Evolutionary conservation across 768 basidiomycete genomes (phyloP).

Genomic region (Suillus variegatus): DNA sequence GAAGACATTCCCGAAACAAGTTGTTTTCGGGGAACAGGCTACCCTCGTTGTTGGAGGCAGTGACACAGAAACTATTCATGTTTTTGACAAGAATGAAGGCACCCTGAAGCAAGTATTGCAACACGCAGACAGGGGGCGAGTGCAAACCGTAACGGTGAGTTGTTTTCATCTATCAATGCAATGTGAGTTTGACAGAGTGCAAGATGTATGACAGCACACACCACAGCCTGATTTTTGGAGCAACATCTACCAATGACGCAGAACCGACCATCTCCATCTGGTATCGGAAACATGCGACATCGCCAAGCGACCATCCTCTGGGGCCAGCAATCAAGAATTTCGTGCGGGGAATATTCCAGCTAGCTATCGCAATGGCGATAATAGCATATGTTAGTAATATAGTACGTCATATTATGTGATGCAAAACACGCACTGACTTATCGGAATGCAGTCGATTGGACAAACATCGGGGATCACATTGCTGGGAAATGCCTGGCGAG

Average conservation of each 20-base stretch:
- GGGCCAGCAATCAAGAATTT: neutral
- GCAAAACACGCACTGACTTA: neutral
- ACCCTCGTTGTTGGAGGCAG: neutral
- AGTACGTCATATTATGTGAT: neutral
- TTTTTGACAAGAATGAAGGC: neutral
- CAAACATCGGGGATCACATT: neutral
- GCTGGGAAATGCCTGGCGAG: neutral
- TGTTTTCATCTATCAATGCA: neutral
- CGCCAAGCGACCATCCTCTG: neutral
- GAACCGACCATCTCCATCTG: neutral
- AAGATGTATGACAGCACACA: neutral
- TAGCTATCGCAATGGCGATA: neutral
- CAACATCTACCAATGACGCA: neutral
- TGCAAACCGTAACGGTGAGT: neutral
- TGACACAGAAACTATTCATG: neutral
- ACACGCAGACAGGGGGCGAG: neutral
- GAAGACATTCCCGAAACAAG: neutral
- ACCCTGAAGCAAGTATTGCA: neutral
- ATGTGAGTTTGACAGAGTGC: neutral
- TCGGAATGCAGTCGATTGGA: neutral
- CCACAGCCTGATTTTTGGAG: neutral
- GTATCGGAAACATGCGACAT: neutral
- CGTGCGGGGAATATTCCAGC: neutral
- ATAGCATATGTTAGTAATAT: neutral
- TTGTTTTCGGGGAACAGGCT: neutral